These are phyloP conservation scores for Candida berthetii DNA, from an alignment of 805 yeast species.

Conservation along the genomic window DNA sequence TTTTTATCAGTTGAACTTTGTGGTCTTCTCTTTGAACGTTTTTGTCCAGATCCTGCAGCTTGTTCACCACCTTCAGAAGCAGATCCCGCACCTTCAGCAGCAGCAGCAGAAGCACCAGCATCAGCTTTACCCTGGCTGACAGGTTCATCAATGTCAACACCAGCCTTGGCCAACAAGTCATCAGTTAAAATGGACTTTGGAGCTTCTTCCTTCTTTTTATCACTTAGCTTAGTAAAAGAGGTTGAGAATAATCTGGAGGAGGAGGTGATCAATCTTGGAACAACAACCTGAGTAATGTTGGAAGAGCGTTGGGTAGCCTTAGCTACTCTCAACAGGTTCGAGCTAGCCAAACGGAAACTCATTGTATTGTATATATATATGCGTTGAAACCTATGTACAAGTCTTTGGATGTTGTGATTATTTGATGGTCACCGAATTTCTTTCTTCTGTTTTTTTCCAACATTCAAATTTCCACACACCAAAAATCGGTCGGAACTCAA, in stretches of 20 bases:
- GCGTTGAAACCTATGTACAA: no score
- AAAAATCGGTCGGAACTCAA: no score
- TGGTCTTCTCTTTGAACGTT: conserved; percentile 38
- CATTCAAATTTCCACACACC: no score
- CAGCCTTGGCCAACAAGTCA: conserved; percentile 78
- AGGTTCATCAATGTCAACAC: conserved; percentile 55
- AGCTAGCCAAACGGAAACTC: not conserved
- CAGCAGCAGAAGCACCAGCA: conserved; percentile 10
- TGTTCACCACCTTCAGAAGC: not conserved
- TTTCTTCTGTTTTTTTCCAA: no score
- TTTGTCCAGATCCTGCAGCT: conserved; percentile 3
- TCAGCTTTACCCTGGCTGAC: conserved; percentile 11
- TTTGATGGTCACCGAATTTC: no score
- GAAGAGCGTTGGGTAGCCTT: not conserved
- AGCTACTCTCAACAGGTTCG: no score
- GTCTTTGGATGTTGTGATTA: no score
- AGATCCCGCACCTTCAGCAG: conserved; percentile 8
- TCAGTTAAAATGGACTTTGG: conserved; percentile 64
- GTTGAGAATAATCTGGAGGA: conserved; percentile 12
- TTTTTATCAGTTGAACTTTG: conserved; percentile 72
- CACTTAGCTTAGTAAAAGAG: conserved; percentile 5
- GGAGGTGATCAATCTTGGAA: no score
- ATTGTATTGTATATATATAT: no score
- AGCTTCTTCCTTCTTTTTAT: conserved; percentile 14
- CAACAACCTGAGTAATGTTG: not conserved